Conservation (phyloP, 2,329 filamentous ascomycete species). For the Fusarium nematophilum region DNA sequence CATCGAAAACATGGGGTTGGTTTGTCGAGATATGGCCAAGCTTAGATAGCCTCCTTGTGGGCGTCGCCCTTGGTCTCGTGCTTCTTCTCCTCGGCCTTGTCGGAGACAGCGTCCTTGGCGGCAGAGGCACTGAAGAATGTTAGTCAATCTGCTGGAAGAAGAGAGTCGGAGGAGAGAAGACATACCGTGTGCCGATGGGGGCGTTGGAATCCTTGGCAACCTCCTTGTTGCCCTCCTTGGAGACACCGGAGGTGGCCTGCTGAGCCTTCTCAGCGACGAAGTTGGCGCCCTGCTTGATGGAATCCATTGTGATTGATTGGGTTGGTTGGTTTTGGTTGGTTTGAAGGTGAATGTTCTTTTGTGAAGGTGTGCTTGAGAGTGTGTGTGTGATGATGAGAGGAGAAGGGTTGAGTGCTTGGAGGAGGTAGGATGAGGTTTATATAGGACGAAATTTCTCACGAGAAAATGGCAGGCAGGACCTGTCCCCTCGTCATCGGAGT, state of each 20-base stretch:
- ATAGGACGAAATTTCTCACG: constrained; percentile 29
- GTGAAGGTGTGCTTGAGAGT: constrained; percentile 12
- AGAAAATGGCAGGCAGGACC: constrained; percentile 6
- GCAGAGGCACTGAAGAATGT: constrained; percentile 54
- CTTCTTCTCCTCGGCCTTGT: constrained; percentile 58
- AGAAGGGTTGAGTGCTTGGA: not conserved
- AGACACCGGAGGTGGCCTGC: constrained; percentile 65
- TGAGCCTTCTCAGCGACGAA: constrained; percentile 76
- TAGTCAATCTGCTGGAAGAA: not conserved
- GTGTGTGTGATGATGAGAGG: constrained; percentile 20
- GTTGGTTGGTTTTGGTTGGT: constrained; percentile 14
- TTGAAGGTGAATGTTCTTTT: not conserved
- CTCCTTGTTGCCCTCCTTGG: constrained; percentile 78
- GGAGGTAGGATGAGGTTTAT: constrained; percentile 30
- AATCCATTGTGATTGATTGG: constrained; percentile 59
- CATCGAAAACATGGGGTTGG: not conserved
- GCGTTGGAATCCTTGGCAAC: constrained; percentile 72
- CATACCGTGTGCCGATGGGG: constrained; percentile 64
- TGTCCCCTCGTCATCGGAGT: constrained; percentile 17
- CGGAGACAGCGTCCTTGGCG: constrained; percentile 60
- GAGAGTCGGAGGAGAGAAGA: not conserved
- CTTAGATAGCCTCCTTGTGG: constrained; percentile 56
- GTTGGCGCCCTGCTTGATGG: constrained; percentile 71
- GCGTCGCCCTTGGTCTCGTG: constrained; percentile 55
- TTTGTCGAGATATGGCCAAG: not conserved